These are phyloP conservation scores for Catharanthus roseus DNA, from an alignment of 257 asterid genomes.

Conservation along the genomic window DNA sequence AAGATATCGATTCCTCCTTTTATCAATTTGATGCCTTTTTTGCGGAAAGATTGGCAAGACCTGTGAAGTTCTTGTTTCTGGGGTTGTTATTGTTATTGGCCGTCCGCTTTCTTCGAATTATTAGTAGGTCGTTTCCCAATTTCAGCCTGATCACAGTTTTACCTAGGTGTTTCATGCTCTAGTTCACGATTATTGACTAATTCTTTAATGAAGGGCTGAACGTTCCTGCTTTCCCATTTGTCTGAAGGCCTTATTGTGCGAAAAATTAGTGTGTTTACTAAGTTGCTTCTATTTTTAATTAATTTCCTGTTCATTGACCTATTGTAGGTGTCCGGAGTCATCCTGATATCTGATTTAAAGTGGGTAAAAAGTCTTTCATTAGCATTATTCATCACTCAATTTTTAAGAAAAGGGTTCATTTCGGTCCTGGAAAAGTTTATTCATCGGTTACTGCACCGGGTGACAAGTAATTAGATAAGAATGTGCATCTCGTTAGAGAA, in stretches of 20 bases:
- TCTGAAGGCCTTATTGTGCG: not conserved
- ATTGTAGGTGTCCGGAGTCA: not conserved
- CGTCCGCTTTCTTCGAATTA: not conserved
- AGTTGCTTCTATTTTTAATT: not conserved
- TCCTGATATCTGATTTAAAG: not conserved
- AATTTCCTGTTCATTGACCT: not conserved
- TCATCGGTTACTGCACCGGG: not conserved
- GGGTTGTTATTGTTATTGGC: not conserved
- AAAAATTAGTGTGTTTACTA: not conserved
- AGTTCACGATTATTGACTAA: not conserved
- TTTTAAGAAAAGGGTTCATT: not conserved
- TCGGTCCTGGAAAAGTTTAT: not conserved
- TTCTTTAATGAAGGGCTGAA: not conserved
- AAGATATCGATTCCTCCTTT: not conserved
- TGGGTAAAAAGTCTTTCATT: not conserved
- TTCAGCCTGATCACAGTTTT: not conserved
- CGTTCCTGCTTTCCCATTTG: not conserved
- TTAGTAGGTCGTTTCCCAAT: conserved; percentile 4
- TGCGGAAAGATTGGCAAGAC: not conserved
- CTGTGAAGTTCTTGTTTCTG: not conserved
- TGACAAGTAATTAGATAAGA: not conserved
- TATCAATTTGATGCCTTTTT: not conserved
- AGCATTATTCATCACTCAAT: not conserved
- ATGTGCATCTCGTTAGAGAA: not conserved
- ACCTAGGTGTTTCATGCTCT: not conserved